phyloP scores from a whole-genome alignment of 176 grass and related monocot species.

The Themeda triandra region DNA sequence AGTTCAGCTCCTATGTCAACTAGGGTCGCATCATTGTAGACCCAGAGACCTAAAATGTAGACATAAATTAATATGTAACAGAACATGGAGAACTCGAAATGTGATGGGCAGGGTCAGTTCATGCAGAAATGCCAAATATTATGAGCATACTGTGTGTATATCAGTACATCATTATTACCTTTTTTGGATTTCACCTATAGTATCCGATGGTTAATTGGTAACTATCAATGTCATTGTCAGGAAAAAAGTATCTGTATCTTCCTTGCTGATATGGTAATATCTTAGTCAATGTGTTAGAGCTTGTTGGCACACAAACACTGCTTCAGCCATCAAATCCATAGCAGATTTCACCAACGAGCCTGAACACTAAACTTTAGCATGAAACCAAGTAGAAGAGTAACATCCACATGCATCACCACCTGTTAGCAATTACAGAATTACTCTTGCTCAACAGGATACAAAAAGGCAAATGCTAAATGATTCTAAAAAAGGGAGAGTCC shows the following conservation, averaged over 20 bases:
- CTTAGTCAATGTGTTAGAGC: not conserved
- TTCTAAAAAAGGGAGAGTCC: too few species aligned
- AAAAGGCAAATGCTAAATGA: too few species aligned
- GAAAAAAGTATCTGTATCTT: not conserved
- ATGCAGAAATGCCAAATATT: not conserved
- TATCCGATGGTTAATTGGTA: not conserved
- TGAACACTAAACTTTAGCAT: too few species aligned
- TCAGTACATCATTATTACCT: not conserved
- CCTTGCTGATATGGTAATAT: not conserved
- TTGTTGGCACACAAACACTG: not conserved
- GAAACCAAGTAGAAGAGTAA: too few species aligned
- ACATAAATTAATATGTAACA: not conserved
- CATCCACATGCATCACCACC: too few species aligned
- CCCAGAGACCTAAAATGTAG: slow-evolving; percentile 3
- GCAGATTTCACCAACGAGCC: too few species aligned
- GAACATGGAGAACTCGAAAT: not conserved
- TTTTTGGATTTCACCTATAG: not conserved
- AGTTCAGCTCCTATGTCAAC: slow-evolving; percentile 32
- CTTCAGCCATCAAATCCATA: not conserved
- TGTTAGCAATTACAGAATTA: too few species aligned
- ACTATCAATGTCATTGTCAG: not conserved
- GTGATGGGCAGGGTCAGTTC: not conserved
- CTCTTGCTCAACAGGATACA: too few species aligned
- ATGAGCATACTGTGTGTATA: not conserved
- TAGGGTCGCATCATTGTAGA: slow-evolving; percentile 36